Evolutionary conservation across 345 rosid genomes (phyloP).

Genomic region (Ceriops tagal): DNA sequence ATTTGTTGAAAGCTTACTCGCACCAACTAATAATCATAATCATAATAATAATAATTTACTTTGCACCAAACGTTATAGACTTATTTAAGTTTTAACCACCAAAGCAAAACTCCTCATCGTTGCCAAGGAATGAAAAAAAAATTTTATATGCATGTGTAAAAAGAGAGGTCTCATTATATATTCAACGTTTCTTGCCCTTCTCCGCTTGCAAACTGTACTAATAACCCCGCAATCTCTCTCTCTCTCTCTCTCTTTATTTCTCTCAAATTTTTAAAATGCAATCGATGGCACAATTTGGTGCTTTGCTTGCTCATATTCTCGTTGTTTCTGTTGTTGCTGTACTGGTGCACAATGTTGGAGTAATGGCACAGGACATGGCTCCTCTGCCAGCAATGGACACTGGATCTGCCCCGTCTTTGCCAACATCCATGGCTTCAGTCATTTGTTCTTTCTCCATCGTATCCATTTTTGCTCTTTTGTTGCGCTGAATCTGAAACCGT

Average conservation of each 20-base stretch:
- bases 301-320: neutral
- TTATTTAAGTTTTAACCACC: too few relatives aligned
- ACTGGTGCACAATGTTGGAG: neutral
- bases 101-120: too few relatives aligned
- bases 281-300: neutral
- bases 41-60: too few relatives aligned
- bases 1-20: too few relatives aligned
- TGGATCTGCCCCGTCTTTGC: constrained; percentile 11
- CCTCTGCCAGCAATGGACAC: constrained; percentile 22
- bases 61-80: too few relatives aligned
- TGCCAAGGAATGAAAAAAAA: too few relatives aligned
- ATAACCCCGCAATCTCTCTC: too few relatives aligned
- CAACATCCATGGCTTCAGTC: neutral
- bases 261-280: too few relatives aligned
- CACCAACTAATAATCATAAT: too few relatives aligned
- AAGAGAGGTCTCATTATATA: neutral
- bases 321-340: neutral
- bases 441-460: constrained; percentile 8
- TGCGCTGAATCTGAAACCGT: neutral
- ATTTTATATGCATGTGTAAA: too few relatives aligned
- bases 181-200: neutral
- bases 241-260: too few relatives aligned
- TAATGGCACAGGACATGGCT: constrained; percentile 18
- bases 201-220: too few relatives aligned
- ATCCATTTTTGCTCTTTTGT: constrained; percentile 8